Evolutionary conservation across 805 yeast genomes (phyloP).

Genomic region (Sugiyamaella mastotermitis): DNA sequence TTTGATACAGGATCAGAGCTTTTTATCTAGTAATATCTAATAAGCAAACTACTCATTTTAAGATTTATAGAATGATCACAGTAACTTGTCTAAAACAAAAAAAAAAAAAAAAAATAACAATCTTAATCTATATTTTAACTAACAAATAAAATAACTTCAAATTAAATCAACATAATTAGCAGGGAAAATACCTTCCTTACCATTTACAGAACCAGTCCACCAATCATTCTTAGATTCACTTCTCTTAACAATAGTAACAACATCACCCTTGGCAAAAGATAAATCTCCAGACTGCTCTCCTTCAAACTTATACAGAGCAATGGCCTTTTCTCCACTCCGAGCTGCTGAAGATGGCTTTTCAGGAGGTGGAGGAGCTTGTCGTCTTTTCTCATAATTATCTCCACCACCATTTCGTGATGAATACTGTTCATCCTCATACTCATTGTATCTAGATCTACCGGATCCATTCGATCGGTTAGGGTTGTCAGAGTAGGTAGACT

Average conservation of each 20-base stretch:
- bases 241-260: conserved; percentile 77
- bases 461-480: conserved; percentile 34
- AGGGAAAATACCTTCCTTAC: conserved; percentile 88
- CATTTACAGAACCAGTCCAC: conserved; percentile 95
- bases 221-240: conserved; percentile 90
- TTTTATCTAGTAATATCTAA: too few relatives aligned
- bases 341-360: conserved; percentile 2
- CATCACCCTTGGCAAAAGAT: conserved; percentile 91
- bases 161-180: conserved; percentile 90
- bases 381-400: conserved; percentile 13
- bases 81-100: background rate
- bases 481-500: conserved; percentile 34
- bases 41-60: too few relatives aligned
- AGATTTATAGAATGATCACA: background rate
- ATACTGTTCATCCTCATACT: conserved; percentile 10
- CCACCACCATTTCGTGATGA: conserved; percentile 5
- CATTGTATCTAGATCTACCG: conserved; percentile 13
- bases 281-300: conserved; percentile 95
- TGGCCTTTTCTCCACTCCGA: conserved; percentile 62
- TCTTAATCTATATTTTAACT: too few relatives aligned
- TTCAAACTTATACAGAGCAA: conserved; percentile 80
- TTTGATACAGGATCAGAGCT: too few relatives aligned
- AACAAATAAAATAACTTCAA: too few relatives aligned
- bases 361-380: conserved; percentile 12
- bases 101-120: background rate